phyloP scores from a whole-genome alignment of 371 early-diverging fungal species.

The Rhizomucor miehei region DNA sequence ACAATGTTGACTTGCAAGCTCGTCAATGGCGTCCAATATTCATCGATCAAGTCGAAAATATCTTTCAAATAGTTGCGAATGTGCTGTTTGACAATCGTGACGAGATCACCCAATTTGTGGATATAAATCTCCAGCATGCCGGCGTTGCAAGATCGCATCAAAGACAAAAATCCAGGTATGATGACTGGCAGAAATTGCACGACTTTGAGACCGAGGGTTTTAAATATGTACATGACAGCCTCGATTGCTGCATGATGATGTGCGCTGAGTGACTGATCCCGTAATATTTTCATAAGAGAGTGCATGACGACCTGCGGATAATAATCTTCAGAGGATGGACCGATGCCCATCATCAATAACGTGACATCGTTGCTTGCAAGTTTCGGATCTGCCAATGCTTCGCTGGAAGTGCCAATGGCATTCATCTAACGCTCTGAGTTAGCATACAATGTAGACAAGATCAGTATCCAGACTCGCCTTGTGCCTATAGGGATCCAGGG shows the following conservation, averaged over 20 bases:
- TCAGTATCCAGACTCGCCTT: conserved; percentile 48
- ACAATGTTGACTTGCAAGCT: conserved; percentile 81
- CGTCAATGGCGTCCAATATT: conserved; percentile 73
- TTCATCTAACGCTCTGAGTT: conserved; percentile 27
- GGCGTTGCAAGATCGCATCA: conserved; percentile 76
- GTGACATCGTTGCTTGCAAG: conserved; percentile 62
- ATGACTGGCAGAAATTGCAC: conserved; percentile 79
- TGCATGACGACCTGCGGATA: conserved; percentile 87
- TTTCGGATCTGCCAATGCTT: conserved; percentile 55
- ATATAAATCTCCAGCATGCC: conserved; percentile 89
- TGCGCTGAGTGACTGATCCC: conserved; percentile 76
- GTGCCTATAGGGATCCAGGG: conserved; percentile 92
- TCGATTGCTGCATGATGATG: conserved; percentile 90
- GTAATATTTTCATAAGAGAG: conserved; percentile 86
- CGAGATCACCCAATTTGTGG: conserved; percentile 81
- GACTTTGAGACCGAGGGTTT: conserved; percentile 81
- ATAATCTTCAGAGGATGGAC: conserved; percentile 80
- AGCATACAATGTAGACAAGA: not conserved
- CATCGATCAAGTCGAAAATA: conserved; percentile 76
- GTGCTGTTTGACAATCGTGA: conserved; percentile 88
- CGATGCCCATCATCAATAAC: conserved; percentile 70
- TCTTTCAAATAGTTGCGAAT: conserved; percentile 84
- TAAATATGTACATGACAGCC: conserved; percentile 93
- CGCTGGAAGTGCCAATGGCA: conserved; percentile 53
- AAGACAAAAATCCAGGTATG: conserved; percentile 63